Conservation (phyloP, 768 basidiomycete species). For the Suillus tomentosus region DNA sequence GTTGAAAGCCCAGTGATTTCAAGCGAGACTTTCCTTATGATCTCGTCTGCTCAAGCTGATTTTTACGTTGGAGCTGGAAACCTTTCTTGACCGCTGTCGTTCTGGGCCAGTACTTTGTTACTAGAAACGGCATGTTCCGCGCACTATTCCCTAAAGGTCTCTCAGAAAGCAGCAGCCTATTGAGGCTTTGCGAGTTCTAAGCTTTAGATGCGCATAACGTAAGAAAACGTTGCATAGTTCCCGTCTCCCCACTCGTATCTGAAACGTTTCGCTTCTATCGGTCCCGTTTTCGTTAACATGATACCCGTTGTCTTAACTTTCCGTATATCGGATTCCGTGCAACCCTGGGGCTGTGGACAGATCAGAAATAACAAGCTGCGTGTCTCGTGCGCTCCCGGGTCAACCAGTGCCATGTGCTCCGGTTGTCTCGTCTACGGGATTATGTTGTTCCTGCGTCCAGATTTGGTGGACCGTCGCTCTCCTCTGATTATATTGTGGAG, state of each 20-base stretch:
- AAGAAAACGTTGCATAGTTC: background rate
- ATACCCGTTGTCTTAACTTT: background rate
- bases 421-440: constrained; percentile 9
- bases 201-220: constrained; percentile 6
- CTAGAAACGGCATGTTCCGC: constrained; percentile 1
- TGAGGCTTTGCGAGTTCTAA: background rate
- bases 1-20: background rate
- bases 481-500: background rate
- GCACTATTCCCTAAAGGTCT: background rate
- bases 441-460: constrained; percentile 4
- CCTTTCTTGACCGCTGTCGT: background rate
- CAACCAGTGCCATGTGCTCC: constrained; percentile 10
- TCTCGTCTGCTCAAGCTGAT: background rate
- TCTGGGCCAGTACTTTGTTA: background rate
- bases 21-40: background rate
- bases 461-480: constrained; percentile 10
- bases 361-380: background rate
- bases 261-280: background rate
- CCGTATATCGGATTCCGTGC: background rate
- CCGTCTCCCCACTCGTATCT: background rate
- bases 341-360: background rate
- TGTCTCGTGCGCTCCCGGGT: constrained; percentile 7
- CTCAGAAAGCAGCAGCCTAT: background rate
- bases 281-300: background rate
- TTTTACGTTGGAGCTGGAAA: background rate